Evolutionary conservation across 2,329 filamentous ascomycete genomes (phyloP).

Genomic region (Zymoseptoria ardabiliae): DNA sequence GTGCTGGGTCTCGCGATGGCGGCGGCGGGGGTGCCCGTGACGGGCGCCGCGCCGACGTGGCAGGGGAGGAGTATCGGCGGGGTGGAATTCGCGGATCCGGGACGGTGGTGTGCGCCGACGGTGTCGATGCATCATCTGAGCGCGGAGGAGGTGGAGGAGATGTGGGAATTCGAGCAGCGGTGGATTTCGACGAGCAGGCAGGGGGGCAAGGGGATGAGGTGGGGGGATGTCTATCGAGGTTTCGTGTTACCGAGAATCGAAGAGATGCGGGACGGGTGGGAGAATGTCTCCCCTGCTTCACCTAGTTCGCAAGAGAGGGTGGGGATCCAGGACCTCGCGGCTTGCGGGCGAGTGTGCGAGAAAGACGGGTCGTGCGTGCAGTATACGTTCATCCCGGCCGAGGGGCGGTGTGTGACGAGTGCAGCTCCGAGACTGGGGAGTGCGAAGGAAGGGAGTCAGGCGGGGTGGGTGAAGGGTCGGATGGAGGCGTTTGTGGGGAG

Average conservation of each 20-base stretch:
- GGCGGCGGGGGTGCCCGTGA: constrained; percentile 14
- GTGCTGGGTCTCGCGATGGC: constrained; percentile 20
- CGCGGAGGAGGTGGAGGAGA: constrained; percentile 7
- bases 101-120: constrained; percentile 14
- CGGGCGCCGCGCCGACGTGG: constrained; percentile 20
- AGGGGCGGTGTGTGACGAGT: not conserved
- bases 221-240: not conserved
- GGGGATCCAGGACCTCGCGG: not conserved
- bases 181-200: constrained; percentile 6
- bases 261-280: too few relatives aligned
- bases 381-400: not conserved
- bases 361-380: not conserved
- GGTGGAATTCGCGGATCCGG: not conserved
- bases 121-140: constrained; percentile 15
- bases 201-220: not conserved
- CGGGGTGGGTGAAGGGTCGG: not conserved
- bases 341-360: not conserved
- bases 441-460: not conserved
- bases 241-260: not conserved
- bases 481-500: not conserved
- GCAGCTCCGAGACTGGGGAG: not conserved
- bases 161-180: constrained; percentile 17
- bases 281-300: not conserved
- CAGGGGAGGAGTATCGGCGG: constrained; percentile 4
- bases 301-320: not conserved